Percentiles rank a stretch among this genome's conserved stretches.
Conservation (phyloP, 192 early-diverging fungal species). For the Oehlia diaphana region DNA sequence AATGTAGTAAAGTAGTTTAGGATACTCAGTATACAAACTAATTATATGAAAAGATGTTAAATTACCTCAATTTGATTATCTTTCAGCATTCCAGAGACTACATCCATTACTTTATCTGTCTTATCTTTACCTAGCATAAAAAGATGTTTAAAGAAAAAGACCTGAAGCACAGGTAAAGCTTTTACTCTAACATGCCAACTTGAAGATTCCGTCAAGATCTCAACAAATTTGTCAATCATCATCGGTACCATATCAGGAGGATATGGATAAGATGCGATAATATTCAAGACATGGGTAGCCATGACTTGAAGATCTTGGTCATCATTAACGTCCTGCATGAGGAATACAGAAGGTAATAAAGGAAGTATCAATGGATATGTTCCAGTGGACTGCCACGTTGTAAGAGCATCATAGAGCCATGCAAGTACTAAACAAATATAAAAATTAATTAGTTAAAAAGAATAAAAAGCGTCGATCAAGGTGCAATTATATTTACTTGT, state of each 20-base stretch:
- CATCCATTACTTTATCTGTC: constrained; percentile 64
- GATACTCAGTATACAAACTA: constrained; percentile 35
- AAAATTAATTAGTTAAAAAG: too few species aligned
- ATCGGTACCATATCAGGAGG: constrained; percentile 50
- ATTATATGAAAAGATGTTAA: constrained; percentile 32
- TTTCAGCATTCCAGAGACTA: constrained; percentile 65
- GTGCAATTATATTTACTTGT: constrained; percentile 50
- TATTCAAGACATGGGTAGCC: constrained; percentile 50
- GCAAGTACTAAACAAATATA: constrained; percentile 51
- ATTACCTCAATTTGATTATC: constrained; percentile 88
- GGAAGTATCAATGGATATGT: constrained; percentile 57
- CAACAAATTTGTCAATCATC: constrained; percentile 58
- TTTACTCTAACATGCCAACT: constrained; percentile 83
- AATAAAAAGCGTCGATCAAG: not conserved
- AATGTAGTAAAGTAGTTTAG: not conserved
- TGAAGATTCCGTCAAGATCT: constrained; percentile 47
- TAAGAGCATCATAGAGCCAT: constrained; percentile 64
- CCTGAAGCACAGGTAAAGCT: constrained; percentile 80
- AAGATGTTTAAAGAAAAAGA: constrained; percentile 85
- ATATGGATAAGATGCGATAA: constrained; percentile 55
- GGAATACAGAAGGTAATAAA: constrained; percentile 59
- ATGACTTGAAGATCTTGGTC: constrained; percentile 70
- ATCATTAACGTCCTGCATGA: constrained; percentile 70
- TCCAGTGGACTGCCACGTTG: constrained; percentile 49
- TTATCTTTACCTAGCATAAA: constrained; percentile 62